These are phyloP conservation scores for Capsicum rhomboideum DNA, from an alignment of 257 asterid species.

Conservation along the genomic window DNA sequence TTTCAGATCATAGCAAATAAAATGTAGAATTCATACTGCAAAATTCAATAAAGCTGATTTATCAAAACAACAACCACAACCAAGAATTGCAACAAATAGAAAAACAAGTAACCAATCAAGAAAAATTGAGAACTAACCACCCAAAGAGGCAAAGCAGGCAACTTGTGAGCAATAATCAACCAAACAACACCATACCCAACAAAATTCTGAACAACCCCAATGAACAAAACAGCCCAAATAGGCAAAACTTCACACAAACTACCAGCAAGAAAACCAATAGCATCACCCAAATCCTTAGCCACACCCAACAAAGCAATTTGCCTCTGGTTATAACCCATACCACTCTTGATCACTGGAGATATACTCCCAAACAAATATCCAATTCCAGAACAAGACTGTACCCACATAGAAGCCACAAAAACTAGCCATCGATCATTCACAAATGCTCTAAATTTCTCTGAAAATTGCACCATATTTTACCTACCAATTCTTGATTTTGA, in stretches of 20 bases:
- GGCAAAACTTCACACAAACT: constrained; percentile 61
- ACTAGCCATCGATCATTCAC: constrained; percentile 75
- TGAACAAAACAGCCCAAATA: constrained; percentile 56
- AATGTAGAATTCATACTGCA: not conserved
- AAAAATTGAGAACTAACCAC: constrained; percentile 43
- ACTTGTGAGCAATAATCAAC: constrained; percentile 50
- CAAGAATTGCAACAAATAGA: not conserved
- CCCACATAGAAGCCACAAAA: constrained; percentile 95
- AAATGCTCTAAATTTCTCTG: constrained; percentile 25
- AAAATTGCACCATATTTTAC: not conserved
- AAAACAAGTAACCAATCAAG: not conserved
- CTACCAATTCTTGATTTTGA: not conserved
- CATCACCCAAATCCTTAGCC: constrained; percentile 84
- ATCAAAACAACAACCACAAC: not conserved
- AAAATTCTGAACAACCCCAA: constrained; percentile 75
- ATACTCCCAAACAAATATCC: constrained; percentile 83
- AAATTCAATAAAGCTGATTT: not conserved
- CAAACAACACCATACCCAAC: constrained; percentile 82
- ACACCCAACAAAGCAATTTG: constrained; percentile 80
- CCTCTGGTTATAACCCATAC: constrained; percentile 63
- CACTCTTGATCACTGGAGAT: constrained; percentile 68
- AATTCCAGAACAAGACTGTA: constrained; percentile 82
- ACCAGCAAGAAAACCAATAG: constrained; percentile 76
- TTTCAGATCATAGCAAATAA: not conserved
- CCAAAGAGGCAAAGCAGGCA: constrained; percentile 70